Evolutionary conservation across 2,329 filamentous ascomycete species (phyloP), one percentile per base, ranked within the genome.

Genomic region (Berkeleyomyces rouxiae): DNA sequence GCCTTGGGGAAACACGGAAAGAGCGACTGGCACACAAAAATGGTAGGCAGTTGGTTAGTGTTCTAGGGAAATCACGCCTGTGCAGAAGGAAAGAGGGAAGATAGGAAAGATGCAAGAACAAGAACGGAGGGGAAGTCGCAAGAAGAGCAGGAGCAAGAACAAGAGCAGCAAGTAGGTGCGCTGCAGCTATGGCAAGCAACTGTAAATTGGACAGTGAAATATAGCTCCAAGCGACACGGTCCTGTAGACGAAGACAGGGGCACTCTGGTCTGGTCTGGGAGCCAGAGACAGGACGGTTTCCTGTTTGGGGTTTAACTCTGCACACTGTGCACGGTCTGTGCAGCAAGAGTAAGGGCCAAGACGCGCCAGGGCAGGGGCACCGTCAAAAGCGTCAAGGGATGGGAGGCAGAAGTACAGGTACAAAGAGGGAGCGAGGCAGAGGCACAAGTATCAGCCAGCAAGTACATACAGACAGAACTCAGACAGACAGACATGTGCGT

Each of bases 151-250:
- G 65, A 60, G 63, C 64, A 66, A 63, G 64, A 64, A 64, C 39
- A 60, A 58, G 39, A 37, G 61, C 16, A 47, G 3, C 11, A 60
- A 62, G 59, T 61, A 62, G 51, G 58, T 62, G 63, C 47, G 58
- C 59, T 62, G 65, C 61, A 66, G 67, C 66, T 47, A 63, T 58
- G 63, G 59, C 62, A 66, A 58, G 61, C 31, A 23, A 59, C 36
- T 43, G 51, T 43, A 37, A 49, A 59, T 46, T 58, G 39, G 39
- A 33, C 46, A 53, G 47, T 42, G 46, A 61, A 40, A 64, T 60
- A n/a, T 53, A 64, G 51, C 63, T 62, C 53, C 58, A 64, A 55
- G 43, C 59, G 40, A 64, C 60, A 64, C 59, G 59, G 62, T 33
- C 61, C 16, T 49, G 36, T 23, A 46, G 49, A 62, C 53, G 36